Evolutionary conservation across 371 early-diverging fungal species (phyloP), one percentile per base, ranked within the genome.

Genomic region (Mucor piriformis): DNA sequence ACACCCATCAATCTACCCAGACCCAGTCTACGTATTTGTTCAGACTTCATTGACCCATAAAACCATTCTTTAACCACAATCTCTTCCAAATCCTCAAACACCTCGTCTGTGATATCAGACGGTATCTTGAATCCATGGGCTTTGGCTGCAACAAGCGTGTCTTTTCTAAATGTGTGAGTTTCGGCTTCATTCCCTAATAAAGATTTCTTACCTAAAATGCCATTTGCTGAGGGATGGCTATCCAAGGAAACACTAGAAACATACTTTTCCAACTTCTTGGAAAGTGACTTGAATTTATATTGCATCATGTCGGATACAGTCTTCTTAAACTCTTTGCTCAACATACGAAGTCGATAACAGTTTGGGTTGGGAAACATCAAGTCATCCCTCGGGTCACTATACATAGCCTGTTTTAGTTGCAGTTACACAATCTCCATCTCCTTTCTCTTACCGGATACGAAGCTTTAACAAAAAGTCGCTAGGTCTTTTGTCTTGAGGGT

Each of bases 1-100:
- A 82, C 85, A 11, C 72, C 72, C 61, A 83, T 54, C 21, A 87
- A 64, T 44, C 82, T 62, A 32, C 89, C 89, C 33, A 84, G 65
- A 6, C 76, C 75, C 32, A 87, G 66, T 23, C 79, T 67, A 21
- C 74, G 70, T 18, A 77, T 64, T 47, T 82, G 76, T 11, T 72
- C 57, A 4, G 63, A 63, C 16, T 50, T 38, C 51, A 61, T 67
- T 11, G 58, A 55, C 3, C 74, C 74, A 60, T 73, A 61, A 43
- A 81, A 81, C 73, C 76, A 77, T 54, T 81, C 81, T 8, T 71
- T 57, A 6, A 72, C 72, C 0, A 81, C 81, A 11, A 72, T 55
- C 3, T 68, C 56, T 21, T 77, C 81, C 35, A 81, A 40, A 43
- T 72, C 74, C 5, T 47, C 25, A 0, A 76, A 24, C 13, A 77